Conservation (phyloP, 2,329 filamentous ascomycete species). For the Clarireedia homoeocarpa region DNA sequence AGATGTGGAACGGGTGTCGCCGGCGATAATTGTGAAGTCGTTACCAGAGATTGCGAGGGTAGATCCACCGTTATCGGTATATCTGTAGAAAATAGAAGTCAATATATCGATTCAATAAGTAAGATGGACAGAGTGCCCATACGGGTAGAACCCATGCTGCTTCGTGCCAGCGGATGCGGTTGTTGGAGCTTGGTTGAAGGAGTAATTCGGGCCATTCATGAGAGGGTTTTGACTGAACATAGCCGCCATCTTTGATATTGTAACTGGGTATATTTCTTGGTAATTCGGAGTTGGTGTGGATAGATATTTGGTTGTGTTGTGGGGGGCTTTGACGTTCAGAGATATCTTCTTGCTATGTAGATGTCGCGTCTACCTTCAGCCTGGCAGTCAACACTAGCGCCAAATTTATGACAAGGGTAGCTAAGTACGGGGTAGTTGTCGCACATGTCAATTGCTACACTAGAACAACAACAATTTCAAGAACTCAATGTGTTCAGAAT, state of each 20-base stretch:
- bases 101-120: background rate
- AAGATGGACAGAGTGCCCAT: conserved; percentile 32
- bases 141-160: conserved; percentile 91
- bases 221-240: conserved; percentile 65
- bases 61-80: conserved; percentile 96
- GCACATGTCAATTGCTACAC: background rate
- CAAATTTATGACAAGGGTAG: conserved; percentile 22
- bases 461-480: background rate
- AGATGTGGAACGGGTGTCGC: conserved; percentile 90
- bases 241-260: conserved; percentile 46
- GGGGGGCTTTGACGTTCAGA: conserved; percentile 7
- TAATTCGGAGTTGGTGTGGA: background rate
- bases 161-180: conserved; percentile 45
- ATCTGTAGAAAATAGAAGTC: conserved; percentile 44
- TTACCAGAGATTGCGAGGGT: conserved; percentile 90
- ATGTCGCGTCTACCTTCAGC: conserved; percentile 22
- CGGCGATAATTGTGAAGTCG: conserved; percentile 93
- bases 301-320: conserved; percentile 2
- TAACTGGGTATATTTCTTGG: background rate
- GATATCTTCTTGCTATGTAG: background rate
- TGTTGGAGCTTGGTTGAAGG: conserved; percentile 54
- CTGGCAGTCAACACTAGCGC: conserved; percentile 13
- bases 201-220: conserved; percentile 63
- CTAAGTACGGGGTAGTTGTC: background rate
- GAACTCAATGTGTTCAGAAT: background rate